Base-by-base conservation (phyloP, 2,329 filamentous ascomycete genomes). In the Raffaelea arxii region DNA sequence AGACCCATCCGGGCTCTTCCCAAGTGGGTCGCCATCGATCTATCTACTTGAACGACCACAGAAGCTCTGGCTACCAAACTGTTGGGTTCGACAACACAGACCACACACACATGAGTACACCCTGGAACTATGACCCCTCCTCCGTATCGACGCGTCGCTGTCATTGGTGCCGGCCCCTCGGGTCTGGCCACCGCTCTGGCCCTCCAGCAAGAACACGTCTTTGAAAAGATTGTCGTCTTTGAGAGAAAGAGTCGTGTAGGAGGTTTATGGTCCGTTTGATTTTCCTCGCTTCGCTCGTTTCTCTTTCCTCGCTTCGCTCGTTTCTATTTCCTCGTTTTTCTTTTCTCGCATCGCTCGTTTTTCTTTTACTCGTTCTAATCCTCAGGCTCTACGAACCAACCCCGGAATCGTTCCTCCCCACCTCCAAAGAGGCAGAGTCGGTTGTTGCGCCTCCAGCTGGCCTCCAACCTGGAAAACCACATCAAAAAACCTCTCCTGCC, bases 91-190 rank as follows among this genome's bases (percentile, higher is more conserved):
- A n/a, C n/a, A n/a, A n/a, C n/a, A n/a, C n/a, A n/a, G n/a, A n/a
- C n/a, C n/a, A n/a, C n/a, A n/a, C n/a, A n/a, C n/a, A n/a, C n/a
- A n/a, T n/a, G n/a, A n/a, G n/a, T n/a, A n/a, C n/a, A n/a, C n/a
- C n/a, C n/a, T n/a, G n/a, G n/a, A n/a, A n/a, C n/a, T n/a, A 30
- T 30, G 27, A 16, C 9, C 16, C 9, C 9, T 16, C 27, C 41
- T 16, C 22, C 42, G 3, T 46, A 49, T 23, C 19, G 25, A n/a
- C 44, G 48, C 6, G 48, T 49, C 21, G 44, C 48, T 24, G 44
- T 49, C 12, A 49, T 49, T 23, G 48, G 48, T 6, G 48, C 48
- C 16, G 48, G 48, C 6, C 48, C 48, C 7, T 46, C 48, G 4
- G 48, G 48, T n/a, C 32, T 47, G 6, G 45, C 45, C 3, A 45